Conservation (phyloP, 1,284 basidiomycete genomes). For the Trichosporon sp. region DNA sequence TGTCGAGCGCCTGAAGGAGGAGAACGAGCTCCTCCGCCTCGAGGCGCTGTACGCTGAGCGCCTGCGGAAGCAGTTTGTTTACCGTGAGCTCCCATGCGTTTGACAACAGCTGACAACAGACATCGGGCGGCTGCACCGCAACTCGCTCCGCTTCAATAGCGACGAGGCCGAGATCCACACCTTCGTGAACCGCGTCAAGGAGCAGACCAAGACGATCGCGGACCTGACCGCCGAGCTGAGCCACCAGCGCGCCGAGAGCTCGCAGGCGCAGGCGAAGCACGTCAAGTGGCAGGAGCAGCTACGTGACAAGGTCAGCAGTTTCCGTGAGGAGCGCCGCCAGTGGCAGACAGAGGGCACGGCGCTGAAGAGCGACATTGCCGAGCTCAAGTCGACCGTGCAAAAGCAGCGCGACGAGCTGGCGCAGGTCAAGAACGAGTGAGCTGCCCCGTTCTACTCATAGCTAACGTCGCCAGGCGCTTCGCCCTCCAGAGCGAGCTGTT, state of each 20-base stretch:
- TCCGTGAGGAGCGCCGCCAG: constrained; percentile 39
- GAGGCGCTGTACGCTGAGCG: constrained; percentile 36
- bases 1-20: constrained; percentile 17
- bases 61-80: constrained; percentile 36
- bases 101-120: constrained; percentile 23
- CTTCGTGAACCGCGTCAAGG: constrained; percentile 44
- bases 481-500: constrained; percentile 38
- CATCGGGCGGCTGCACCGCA: constrained; percentile 40
- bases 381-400: constrained; percentile 25
- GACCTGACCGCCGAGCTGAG: constrained; percentile 36
- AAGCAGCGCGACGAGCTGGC: constrained; percentile 41
- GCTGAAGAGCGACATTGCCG: constrained; percentile 32
- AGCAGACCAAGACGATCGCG: constrained; percentile 37
- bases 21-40: constrained; percentile 39
- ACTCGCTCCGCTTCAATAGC: constrained; percentile 39
- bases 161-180: constrained; percentile 47
- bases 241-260: constrained; percentile 32
- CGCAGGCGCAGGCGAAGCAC: constrained; percentile 41
- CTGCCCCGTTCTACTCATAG: background rate
- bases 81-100: constrained; percentile 26
- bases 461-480: constrained; percentile 27
- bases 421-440: constrained; percentile 40
- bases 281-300: constrained; percentile 45
- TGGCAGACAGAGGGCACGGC: constrained; percentile 38
- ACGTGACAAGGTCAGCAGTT: constrained; percentile 35